Evolutionary conservation across 345 rosid genomes (phyloP).

Genomic region (Salix suchowensis): DNA sequence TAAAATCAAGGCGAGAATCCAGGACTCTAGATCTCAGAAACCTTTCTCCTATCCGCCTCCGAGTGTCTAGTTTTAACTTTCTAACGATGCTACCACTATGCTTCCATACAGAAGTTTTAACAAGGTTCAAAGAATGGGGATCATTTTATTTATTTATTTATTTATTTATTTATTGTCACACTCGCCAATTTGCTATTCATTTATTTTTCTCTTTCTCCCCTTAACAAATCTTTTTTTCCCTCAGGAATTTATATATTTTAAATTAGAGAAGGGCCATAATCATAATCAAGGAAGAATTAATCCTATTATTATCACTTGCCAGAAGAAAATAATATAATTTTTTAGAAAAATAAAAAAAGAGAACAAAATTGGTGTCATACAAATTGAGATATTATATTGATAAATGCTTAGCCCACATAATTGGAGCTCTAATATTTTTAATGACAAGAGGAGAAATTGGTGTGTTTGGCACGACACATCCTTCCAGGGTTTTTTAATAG

Average conservation of each 20-base stretch:
- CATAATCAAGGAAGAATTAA: no score
- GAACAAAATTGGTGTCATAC: neutral
- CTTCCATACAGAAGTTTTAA: neutral
- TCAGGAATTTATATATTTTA: no score
- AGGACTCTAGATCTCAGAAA: neutral
- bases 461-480: neutral
- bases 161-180: neutral
- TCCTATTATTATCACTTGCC: no score
- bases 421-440: neutral
- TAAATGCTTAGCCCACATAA: neutral
- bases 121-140: neutral
- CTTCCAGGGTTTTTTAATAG: neutral
- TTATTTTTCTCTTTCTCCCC: no score
- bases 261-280: no score
- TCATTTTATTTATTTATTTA: neutral
- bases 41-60: neutral
- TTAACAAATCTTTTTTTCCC: no score
- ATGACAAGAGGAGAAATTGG: neutral
- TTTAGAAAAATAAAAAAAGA: neutral
- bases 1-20: constrained; percentile 8
- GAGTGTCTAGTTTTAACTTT: neutral
- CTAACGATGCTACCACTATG: neutral
- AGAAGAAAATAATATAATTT: neutral
- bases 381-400: no score
- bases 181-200: neutral